Conservation (phyloP, 1,284 basidiomycete genomes). For the Melampsora larici-populina region DNA sequence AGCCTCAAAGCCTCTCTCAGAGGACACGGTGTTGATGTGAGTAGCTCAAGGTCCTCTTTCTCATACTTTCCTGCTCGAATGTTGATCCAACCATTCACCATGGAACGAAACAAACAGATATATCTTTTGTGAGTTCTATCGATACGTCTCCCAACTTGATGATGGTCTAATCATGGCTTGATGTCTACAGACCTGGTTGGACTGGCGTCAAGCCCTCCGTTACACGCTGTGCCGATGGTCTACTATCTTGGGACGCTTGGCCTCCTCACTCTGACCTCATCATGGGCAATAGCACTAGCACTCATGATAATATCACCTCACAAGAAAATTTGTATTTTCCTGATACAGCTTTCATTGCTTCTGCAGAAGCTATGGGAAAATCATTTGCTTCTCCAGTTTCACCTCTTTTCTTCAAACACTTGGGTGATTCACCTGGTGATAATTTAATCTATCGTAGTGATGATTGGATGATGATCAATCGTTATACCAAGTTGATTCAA, state of each 20-base stretch:
- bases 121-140: not conserved
- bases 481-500: conserved; percentile 39
- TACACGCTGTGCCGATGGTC: conserved; percentile 24
- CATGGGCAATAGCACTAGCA: not conserved
- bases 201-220: conserved; percentile 24
- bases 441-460: conserved; percentile 33
- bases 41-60: not conserved
- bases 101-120: not conserved
- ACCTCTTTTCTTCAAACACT: conserved; percentile 35
- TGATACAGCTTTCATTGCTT: conserved; percentile 25
- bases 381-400: conserved; percentile 32
- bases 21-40: conserved; percentile 32
- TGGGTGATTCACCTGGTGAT: not conserved
- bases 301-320: conserved; percentile 10
- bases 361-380: conserved; percentile 19
- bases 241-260: conserved; percentile 42
- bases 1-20: conserved; percentile 24
- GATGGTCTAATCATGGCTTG: no score
- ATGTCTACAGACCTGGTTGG: conserved; percentile 26
- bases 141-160: not conserved
- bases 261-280: conserved; percentile 1
- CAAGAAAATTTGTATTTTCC: conserved; percentile 37
- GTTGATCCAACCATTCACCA: no score
- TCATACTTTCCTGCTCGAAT: not conserved
- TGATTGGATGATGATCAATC: conserved; percentile 43